phyloP scores from a whole-genome alignment of 768 basidiomycete genomes.

The Lentinula lateritia region DNA sequence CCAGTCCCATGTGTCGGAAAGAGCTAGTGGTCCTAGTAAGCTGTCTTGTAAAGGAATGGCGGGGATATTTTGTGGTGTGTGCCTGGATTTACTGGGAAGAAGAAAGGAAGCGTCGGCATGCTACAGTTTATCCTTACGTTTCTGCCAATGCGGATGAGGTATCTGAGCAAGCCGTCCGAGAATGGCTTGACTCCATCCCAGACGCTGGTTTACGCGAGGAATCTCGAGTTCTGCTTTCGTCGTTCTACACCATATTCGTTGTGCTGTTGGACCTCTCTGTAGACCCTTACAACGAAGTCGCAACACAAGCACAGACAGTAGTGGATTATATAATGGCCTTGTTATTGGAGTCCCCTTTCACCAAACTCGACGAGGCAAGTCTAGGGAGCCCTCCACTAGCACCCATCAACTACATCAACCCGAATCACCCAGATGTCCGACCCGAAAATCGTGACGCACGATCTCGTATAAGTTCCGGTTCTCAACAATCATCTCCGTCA shows the following conservation, averaged over 20 bases:
- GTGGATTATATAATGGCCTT: constrained; percentile 91
- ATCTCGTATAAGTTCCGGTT: constrained; percentile 40
- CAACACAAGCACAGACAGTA: constrained; percentile 84
- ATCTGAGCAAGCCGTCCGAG: constrained; percentile 62
- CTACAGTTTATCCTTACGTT: constrained; percentile 24
- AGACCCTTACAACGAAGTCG: constrained; percentile 91
- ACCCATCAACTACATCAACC: constrained; percentile 30
- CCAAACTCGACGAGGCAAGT: constrained; percentile 62
- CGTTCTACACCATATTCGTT: constrained; percentile 90
- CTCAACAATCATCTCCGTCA: constrained; percentile 46
- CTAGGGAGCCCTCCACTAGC: constrained; percentile 45
- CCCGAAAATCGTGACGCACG: constrained; percentile 12
- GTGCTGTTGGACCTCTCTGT: constrained; percentile 85
- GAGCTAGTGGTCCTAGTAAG: constrained; percentile 89
- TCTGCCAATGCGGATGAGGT: constrained; percentile 61
- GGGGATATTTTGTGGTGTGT: constrained; percentile 89
- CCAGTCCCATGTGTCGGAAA: constrained; percentile 93
- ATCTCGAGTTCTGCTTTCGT: constrained; percentile 80
- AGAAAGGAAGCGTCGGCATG: constrained; percentile 59
- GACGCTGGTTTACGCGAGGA: constrained; percentile 66
- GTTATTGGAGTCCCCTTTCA: constrained; percentile 85
- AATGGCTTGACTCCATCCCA: constrained; percentile 71
- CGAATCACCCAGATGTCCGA: constrained; percentile 14
- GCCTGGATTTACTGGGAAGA: constrained; percentile 98
- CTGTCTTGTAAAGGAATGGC: constrained; percentile 92